Conservation (phyloP, 306 rosid species). For the Rosa lucieae region DNA sequence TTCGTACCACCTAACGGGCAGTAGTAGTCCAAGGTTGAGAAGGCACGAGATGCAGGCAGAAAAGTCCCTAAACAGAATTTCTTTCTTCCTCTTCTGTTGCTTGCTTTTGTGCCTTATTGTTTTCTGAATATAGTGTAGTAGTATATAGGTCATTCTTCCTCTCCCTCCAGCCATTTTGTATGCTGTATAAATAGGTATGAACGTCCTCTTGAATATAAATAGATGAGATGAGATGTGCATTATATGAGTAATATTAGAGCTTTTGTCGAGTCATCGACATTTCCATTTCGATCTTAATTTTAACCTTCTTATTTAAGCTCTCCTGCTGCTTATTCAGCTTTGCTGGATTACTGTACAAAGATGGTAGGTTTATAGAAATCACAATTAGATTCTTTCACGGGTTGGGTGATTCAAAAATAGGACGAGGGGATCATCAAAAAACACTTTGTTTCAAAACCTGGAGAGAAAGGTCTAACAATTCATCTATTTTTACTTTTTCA, state of each 20-base stretch:
- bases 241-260: constrained; percentile 8
- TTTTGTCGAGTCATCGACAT: background rate
- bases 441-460: too few relatives aligned
- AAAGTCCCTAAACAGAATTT: constrained; percentile 77
- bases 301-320: background rate
- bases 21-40: constrained; percentile 60
- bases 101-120: constrained; percentile 74
- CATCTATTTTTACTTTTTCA: too few relatives aligned
- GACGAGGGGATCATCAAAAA: too few relatives aligned
- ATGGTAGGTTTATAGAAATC: too few relatives aligned
- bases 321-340: background rate
- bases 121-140: constrained; percentile 39
- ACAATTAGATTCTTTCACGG: too few relatives aligned
- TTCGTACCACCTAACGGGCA: constrained; percentile 49
- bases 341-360: background rate
- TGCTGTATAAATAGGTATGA: constrained; percentile 32
- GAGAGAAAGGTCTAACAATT: too few relatives aligned
- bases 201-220: constrained; percentile 5
- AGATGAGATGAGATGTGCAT: constrained; percentile 20
- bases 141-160: constrained; percentile 21
- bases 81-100: constrained; percentile 81
- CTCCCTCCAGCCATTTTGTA: constrained; percentile 24
- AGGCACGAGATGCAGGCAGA: constrained; percentile 84
- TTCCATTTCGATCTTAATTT: background rate
- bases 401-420: too few relatives aligned